Percentiles rank a stretch among this genome's conserved stretches.
These are phyloP conservation scores for Astrothelium macrocarpum DNA, from an alignment of 495 filamentous ascomycete species.

Conservation along the genomic window DNA sequence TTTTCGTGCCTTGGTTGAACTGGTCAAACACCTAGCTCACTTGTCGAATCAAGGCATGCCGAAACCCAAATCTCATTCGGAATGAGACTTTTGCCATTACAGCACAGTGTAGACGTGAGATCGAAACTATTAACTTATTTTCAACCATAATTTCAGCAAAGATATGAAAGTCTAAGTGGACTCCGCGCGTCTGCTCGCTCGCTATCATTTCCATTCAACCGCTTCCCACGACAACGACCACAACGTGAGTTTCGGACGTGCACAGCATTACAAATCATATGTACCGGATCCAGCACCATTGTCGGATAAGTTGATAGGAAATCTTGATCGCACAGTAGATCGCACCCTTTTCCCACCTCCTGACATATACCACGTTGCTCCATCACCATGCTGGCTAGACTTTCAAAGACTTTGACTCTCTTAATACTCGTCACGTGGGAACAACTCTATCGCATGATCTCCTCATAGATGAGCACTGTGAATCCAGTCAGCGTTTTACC, in stretches of 20 bases:
- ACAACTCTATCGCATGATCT: conserved; percentile 82
- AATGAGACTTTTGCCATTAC: neutral
- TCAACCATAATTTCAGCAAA: neutral
- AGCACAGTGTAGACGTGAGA: neutral
- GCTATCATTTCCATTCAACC: neutral
- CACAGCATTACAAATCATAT: neutral
- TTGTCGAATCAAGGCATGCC: too few species aligned
- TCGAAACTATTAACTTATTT: neutral
- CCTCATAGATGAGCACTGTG: conserved; percentile 82
- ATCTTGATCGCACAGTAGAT: neutral
- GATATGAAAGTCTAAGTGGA: conserved; percentile 1
- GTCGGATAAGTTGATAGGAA: neutral
- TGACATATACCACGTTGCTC: neutral
- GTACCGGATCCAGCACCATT: neutral
- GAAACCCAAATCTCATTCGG: neutral
- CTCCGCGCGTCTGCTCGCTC: neutral
- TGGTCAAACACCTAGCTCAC: too few species aligned
- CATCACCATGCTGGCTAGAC: neutral
- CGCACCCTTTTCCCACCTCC: neutral
- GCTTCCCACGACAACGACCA: neutral
- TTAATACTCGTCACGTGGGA: neutral
- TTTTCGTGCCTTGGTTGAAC: too few species aligned
- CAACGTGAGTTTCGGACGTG: neutral
- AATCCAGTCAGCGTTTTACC: conserved; percentile 12
- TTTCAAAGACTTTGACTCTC: neutral